Evolutionary conservation across 805 yeast genomes (phyloP).

Genomic region (Priceomyces medius): DNA sequence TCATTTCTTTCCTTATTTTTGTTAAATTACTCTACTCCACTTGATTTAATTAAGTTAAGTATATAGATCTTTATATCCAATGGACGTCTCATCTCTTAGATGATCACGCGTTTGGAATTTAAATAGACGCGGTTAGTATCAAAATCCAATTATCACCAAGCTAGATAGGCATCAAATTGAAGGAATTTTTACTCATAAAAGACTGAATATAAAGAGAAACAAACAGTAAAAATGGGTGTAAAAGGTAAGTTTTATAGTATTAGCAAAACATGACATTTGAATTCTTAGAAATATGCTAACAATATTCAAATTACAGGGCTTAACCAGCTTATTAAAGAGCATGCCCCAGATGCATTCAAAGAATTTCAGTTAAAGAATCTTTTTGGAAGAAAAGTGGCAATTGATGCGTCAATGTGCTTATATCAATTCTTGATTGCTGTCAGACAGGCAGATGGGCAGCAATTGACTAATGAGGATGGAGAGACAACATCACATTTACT

Average conservation of each 20-base stretch:
- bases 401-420: constrained; percentile 94
- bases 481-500: constrained; percentile 89
- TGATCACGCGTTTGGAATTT: no score
- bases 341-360: constrained; percentile 81
- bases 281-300: no score
- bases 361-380: constrained; percentile 79
- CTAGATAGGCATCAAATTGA: no score
- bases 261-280: neutral
- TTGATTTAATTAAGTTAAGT: neutral
- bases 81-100: no score
- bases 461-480: constrained; percentile 82
- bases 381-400: constrained; percentile 96
- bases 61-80: no score
- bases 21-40: no score
- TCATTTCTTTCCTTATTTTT: no score
- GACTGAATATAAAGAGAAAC: no score
- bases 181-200: no score
- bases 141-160: no score
- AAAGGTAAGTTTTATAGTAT: constrained; percentile 49
- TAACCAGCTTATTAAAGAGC: constrained; percentile 81
- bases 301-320: no score
- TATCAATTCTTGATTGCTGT: constrained; percentile 96
- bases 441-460: constrained; percentile 95
- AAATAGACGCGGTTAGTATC: no score
- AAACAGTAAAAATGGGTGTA: constrained; percentile 55